Evolutionary conservation across 1,139 yeast species (phyloP), one percentile per base, ranked within the genome.

Genomic region (Meyerozyma athensensis): DNA sequence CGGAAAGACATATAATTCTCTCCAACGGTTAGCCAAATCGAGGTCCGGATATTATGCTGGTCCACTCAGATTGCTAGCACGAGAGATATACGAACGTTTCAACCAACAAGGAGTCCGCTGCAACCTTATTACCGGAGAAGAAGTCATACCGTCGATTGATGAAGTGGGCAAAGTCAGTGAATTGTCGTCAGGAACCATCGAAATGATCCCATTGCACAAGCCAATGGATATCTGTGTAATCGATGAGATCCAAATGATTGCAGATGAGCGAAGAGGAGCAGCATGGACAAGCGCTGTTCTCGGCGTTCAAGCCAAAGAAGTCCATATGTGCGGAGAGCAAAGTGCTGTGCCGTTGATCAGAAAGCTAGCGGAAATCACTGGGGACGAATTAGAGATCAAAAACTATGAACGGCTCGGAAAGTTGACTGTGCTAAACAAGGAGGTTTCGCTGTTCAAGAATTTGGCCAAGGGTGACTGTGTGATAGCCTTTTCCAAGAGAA

Each of bases 221-320:
- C 72, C 74, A 30, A 77, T 84, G 72, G 98, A 94, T 47, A 81
- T 89, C 16, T 92, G 95, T 38, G 92, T 92, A 18, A 75, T 92
- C 32, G 99, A 92, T 63, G 99, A 92, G 56, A 92, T 94, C 44
- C 99, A 92, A 56, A 89, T 94, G 97, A 79, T 92, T 50, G 80
- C 78, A 4, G 96, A 90, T 55, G 65, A 67, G 5, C 65, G 66
- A 20, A 65, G 99, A 45, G 99, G 99, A 0, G 81, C 86, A 63
- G 95, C 97, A 0, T 92, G 98, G 98, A 86, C 97, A 0, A 80
- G 80, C 50, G 97, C 96, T 0, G 68, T 92, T 3, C 63, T 92
- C 36, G 98, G 97, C 3, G 95, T 81, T 0, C 77, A 77, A 43
- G 95, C 97, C 3, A 77, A 78, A 41, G 96, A 89, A 46, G 68